Base-by-base conservation (phyloP, 768 basidiomycete genomes). In the Pholiota microspora region DNA sequence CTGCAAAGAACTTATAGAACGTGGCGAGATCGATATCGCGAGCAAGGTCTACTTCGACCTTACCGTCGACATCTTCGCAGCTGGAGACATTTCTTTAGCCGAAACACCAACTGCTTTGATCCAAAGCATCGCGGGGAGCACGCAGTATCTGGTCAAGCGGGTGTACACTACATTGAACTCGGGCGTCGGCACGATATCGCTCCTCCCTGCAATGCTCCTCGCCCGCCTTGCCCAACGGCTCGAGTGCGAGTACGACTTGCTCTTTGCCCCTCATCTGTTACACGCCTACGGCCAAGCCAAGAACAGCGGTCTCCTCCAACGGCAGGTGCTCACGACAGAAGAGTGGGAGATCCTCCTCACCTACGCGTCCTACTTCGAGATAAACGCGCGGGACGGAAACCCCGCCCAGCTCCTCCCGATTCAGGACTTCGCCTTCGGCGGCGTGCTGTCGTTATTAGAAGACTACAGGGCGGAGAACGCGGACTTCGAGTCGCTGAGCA, bases 291-390 rank as follows among this genome's bases (percentile, higher is more conserved):
- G 68, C n/a, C 64, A 75, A 10, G 40, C 42, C 12, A 51, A 51
- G 28, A 28, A 29, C 18, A 40, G 44, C 65, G 71, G 61, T 49
- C 58, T 58, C 31, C 51, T 72, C 45, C 59, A 64, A 0, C 45
- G 59, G n/a, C 36, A 51, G 2, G 67, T 70, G 3, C 71, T 85
- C 40, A 57, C 61, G 0, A 2, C 59, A 0, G 58, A 67, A 6
- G 82, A 84, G 34, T 80, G 82, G 72, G 76, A 77, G 36, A 63
- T 76, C 6, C 59, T 88, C 15, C 59, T 78, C 0, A 73, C 72
- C 25, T 75, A 77, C 6, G 72, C 78, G 2, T 62, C 70, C 7
- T 65, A 74, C 24, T 64, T 72, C 25, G 73, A 75, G 49, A 60
- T 66, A 10, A 69, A 70, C 4, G 54, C 61, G n/a, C 54, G 66